Conservation (phyloP, 805 yeast genomes). For the Pichia kluyveri region DNA sequence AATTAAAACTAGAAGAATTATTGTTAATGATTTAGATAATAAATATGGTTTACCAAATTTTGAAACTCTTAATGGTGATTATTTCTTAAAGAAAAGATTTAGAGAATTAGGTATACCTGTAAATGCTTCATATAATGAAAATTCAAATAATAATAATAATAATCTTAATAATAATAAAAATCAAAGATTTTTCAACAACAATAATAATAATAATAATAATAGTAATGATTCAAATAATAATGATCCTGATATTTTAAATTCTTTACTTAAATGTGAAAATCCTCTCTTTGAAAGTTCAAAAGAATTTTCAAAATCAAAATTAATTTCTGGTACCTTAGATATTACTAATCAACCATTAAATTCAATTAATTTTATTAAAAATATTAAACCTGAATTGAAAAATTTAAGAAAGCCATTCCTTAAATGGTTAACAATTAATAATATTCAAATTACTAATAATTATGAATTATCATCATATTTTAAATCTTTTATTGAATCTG, state of each 20-base stretch:
- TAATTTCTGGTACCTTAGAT: constrained; percentile 21
- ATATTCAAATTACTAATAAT: constrained; percentile 33
- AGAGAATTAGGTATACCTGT: constrained; percentile 57
- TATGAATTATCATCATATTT: constrained; percentile 20
- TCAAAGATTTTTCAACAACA: constrained; percentile 5
- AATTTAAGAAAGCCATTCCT: constrained; percentile 43
- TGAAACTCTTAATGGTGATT: constrained; percentile 51
- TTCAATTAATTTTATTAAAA: constrained; percentile 13
- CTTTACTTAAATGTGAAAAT: constrained; percentile 14
- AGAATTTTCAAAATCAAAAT: constrained; percentile 17
- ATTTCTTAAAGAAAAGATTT: constrained; percentile 54
- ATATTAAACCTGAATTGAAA: constrained; percentile 33
- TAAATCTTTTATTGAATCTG: constrained; percentile 30
- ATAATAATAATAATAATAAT: too few relatives aligned
- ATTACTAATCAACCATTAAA: constrained; percentile 16
- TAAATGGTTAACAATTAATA: constrained; percentile 41
- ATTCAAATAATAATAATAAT: too few relatives aligned
- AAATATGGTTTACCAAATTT: constrained; percentile 61
- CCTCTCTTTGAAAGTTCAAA: constrained; percentile 32
- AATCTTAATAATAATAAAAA: too few relatives aligned
- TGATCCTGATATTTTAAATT: not conserved
- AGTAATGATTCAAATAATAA: not conserved
- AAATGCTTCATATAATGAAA: constrained; percentile 9
- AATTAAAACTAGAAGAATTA: constrained; percentile 48
- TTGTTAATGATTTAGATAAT: constrained; percentile 59